Conservation (phyloP, 1,284 basidiomycete genomes). For the Leccinum insolens region DNA sequence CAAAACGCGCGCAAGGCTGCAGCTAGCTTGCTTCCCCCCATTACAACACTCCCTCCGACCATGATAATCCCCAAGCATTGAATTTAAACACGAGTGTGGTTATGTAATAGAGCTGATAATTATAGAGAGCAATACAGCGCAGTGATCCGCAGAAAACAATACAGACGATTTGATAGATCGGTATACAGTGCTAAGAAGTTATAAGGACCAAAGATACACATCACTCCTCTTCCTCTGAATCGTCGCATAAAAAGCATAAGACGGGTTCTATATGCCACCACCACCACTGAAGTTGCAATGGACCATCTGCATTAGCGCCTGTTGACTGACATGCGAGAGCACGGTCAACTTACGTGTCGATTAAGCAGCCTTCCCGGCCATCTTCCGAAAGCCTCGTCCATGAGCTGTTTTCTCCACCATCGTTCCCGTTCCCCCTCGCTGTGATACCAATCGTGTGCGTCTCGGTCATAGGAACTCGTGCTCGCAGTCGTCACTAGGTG, state of each 20-base stretch:
- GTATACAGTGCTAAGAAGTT: conserved; percentile 2
- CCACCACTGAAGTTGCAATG: conserved; percentile 63
- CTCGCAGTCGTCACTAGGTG: conserved; percentile 28
- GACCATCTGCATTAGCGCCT: not conserved
- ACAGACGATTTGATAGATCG: conserved; percentile 11
- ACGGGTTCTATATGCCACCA: conserved; percentile 71
- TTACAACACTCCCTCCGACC: conserved; percentile 85
- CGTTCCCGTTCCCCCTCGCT: conserved; percentile 37
- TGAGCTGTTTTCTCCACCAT: conserved; percentile 40
- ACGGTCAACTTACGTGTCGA: conserved; percentile 54
- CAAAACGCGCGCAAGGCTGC: conserved; percentile 83
- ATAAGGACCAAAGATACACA: not conserved
- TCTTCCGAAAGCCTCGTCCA: conserved; percentile 58
- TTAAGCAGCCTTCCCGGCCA: conserved; percentile 72
- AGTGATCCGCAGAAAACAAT: conserved; percentile 17
- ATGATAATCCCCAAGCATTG: conserved; percentile 65
- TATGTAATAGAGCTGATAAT: not conserved
- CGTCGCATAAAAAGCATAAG: conserved; percentile 50
- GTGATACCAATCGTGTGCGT: conserved; percentile 9
- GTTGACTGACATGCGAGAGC: conserved; percentile 7
- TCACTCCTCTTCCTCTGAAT: conserved; percentile 34
- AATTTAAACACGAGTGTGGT: conserved; percentile 14
- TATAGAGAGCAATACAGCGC: conserved; percentile 8
- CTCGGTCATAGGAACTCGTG: conserved; percentile 19
- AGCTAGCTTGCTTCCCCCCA: conserved; percentile 66